A percentile compares a stretch with the other conserved stretches of the same genome.
Evolutionary conservation across 2,329 filamentous ascomycete genomes (phyloP).

Genomic region (Apiospora hydei): DNA sequence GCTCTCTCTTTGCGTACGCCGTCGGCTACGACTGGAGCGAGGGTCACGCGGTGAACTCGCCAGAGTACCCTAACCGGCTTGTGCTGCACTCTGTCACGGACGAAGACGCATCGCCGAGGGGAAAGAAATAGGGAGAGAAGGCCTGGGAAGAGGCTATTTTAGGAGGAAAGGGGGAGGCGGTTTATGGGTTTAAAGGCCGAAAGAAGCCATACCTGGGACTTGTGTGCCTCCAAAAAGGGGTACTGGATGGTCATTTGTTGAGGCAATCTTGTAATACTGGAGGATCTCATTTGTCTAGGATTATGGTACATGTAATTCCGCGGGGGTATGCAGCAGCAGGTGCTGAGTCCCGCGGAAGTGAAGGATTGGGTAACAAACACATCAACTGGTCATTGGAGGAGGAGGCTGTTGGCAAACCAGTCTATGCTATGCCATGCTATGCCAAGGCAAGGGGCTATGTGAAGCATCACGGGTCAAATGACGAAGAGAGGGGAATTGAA

Average conservation of each 20-base stretch:
- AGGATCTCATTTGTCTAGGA: slow-evolving; percentile 29
- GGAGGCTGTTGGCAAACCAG: not conserved
- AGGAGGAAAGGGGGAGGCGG: not conserved
- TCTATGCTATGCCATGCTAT: not conserved
- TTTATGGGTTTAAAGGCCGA: not conserved
- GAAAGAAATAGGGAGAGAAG: slow-evolving; percentile 19
- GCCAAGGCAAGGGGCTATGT: too few relatives aligned
- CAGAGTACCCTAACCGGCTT: slow-evolving; percentile 36
- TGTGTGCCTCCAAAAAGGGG: not conserved
- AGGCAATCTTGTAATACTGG: slow-evolving; percentile 25
- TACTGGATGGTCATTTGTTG: not conserved
- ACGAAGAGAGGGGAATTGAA: not conserved
- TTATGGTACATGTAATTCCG: slow-evolving; percentile 20
- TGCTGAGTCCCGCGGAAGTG: not conserved
- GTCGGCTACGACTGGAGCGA: slow-evolving; percentile 78
- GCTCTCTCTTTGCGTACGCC: slow-evolving; percentile 65
- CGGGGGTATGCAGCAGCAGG: not conserved
- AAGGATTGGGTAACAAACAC: not conserved
- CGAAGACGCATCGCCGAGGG: slow-evolving; percentile 32
- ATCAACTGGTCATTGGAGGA: not conserved
- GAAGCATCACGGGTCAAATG: not conserved
- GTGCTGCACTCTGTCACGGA: slow-evolving; percentile 39
- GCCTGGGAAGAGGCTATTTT: not conserved
- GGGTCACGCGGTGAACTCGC: slow-evolving; percentile 54
- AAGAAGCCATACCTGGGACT: not conserved